A percentile compares a stretch with the other conserved stretches of the same genome.
These are phyloP conservation scores for Sphaerulina vaccinii DNA, from an alignment of 2,329 filamentous ascomycete species.

Conservation along the genomic window DNA sequence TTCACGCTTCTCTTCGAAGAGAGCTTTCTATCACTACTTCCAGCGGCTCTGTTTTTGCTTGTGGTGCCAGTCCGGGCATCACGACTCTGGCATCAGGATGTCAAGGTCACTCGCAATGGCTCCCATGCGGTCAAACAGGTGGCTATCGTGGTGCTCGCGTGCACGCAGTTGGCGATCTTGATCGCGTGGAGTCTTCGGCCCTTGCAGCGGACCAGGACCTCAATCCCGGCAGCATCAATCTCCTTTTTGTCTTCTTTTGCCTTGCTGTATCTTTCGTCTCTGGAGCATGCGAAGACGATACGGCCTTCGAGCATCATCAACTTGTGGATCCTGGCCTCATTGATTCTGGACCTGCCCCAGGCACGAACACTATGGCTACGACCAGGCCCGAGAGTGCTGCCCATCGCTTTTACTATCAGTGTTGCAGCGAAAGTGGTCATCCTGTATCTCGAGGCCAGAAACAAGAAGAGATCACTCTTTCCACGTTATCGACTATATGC, in stretches of 20 bases:
- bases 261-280: slow-evolving; percentile 22
- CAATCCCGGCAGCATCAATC: slow-evolving; percentile 22
- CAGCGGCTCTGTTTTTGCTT: slow-evolving; percentile 24
- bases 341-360: slow-evolving; percentile 24
- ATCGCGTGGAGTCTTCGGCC: slow-evolving; percentile 20
- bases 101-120: slow-evolving; percentile 20
- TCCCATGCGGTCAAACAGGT: slow-evolving; percentile 17
- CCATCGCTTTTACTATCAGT: slow-evolving; percentile 19
- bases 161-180: slow-evolving; percentile 21
- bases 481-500: slow-evolving; percentile 18
- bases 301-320: slow-evolving; percentile 25
- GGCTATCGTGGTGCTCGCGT: slow-evolving; percentile 19
- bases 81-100: slow-evolving; percentile 20
- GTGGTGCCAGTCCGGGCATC: slow-evolving; percentile 19
- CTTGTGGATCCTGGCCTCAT: slow-evolving; percentile 21
- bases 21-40: slow-evolving; percentile 24
- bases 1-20: slow-evolving; percentile 31
- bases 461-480: slow-evolving; percentile 22
- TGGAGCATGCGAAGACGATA: slow-evolving; percentile 22
- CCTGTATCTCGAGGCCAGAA: slow-evolving; percentile 25
- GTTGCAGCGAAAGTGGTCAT: slow-evolving; percentile 22
- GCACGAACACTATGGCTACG: slow-evolving; percentile 28
- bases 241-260: slow-evolving; percentile 22
- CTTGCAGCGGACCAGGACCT: slow-evolving; percentile 17
- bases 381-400: slow-evolving; percentile 14